Conservation (phyloP, 2,329 filamentous ascomycete species). For the Phaeosphaeria sp. region DNA sequence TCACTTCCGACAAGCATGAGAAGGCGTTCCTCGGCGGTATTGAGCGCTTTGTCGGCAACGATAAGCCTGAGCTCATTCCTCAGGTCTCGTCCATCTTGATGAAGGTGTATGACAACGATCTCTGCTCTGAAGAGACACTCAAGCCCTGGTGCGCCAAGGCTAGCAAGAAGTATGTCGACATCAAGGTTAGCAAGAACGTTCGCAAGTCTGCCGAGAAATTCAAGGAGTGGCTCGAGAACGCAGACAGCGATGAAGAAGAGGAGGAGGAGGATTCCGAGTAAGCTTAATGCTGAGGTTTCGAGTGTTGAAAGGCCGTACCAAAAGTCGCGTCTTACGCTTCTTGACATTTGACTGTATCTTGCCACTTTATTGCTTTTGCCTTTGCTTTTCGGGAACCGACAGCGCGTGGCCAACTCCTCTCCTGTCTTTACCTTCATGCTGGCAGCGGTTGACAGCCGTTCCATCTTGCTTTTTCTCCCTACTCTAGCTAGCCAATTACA, state of each 20-base stretch:
- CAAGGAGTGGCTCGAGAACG: conserved; percentile 85
- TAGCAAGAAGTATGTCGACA: conserved; percentile 97
- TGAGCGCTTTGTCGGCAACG: conserved; percentile 87
- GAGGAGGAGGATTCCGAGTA: conserved; percentile 36
- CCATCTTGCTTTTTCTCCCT: conserved; percentile 16
- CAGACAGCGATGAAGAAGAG: conserved; percentile 64
- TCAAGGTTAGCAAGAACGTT: conserved; percentile 89
- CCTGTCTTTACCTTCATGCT: conserved; percentile 12
- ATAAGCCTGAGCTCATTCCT: conserved; percentile 78
- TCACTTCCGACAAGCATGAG: conserved; percentile 90
- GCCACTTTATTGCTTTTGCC: conserved; percentile 11
- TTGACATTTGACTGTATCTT: conserved; percentile 1
- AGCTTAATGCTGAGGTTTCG: neutral
- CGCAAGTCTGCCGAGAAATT: conserved; percentile 94
- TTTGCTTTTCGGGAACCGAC: conserved; percentile 11
- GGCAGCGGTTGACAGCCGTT: conserved; percentile 2
- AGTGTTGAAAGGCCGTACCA: neutral
- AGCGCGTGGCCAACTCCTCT: conserved; percentile 31
- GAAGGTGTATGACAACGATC: conserved; percentile 87
- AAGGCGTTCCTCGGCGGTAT: conserved; percentile 95
- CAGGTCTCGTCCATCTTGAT: conserved; percentile 86
- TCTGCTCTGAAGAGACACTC: conserved; percentile 86
- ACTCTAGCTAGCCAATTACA: conserved; percentile 22
- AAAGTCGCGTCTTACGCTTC: neutral
- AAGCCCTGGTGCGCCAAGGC: conserved; percentile 92